Percentiles rank a stretch among this genome's conserved stretches.
These are phyloP conservation scores for Ustilago nuda DNA, from an alignment of 1,284 basidiomycete species.

Conservation along the genomic window DNA sequence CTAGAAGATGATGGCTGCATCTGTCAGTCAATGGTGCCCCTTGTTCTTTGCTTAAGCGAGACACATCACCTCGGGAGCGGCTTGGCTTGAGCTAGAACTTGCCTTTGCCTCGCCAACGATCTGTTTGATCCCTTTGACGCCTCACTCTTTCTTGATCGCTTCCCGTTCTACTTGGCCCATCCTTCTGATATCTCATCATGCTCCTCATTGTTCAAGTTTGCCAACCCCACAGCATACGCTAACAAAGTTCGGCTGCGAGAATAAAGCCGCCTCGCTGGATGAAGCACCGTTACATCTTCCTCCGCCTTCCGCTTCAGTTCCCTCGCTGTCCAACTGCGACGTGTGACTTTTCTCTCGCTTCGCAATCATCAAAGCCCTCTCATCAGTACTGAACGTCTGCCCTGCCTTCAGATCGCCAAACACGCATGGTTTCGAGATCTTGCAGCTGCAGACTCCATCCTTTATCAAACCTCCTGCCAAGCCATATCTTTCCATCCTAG, in stretches of 20 bases:
- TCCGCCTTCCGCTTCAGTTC: not conserved
- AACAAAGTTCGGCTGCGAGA: constrained; percentile 15
- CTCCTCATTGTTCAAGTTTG: constrained; percentile 1
- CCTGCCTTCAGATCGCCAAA: not conserved
- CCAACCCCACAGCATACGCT: constrained; percentile 2
- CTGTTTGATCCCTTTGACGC: constrained; percentile 1
- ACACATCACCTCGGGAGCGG: constrained; percentile 1
- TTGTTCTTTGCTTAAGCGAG: not conserved
- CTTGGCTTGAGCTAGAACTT: not conserved
- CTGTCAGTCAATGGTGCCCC: constrained; percentile 1
- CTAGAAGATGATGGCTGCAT: not conserved
- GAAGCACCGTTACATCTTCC: not conserved
- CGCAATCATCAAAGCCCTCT: not conserved
- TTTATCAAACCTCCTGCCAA: not conserved
- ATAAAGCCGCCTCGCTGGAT: constrained; percentile 7
- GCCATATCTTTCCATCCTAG: not conserved
- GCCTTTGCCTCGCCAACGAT: not conserved
- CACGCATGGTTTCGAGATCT: constrained; percentile 7
- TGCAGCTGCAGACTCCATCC: not conserved
- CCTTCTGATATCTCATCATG: constrained; percentile 1
- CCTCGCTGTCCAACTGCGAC: not conserved
- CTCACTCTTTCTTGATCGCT: constrained; percentile 7
- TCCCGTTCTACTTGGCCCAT: constrained; percentile 4
- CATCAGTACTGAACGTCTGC: not conserved
- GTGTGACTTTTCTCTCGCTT: not conserved